Base-by-base conservation (phyloP, 768 basidiomycete genomes). In the Russula sp. region DNA sequence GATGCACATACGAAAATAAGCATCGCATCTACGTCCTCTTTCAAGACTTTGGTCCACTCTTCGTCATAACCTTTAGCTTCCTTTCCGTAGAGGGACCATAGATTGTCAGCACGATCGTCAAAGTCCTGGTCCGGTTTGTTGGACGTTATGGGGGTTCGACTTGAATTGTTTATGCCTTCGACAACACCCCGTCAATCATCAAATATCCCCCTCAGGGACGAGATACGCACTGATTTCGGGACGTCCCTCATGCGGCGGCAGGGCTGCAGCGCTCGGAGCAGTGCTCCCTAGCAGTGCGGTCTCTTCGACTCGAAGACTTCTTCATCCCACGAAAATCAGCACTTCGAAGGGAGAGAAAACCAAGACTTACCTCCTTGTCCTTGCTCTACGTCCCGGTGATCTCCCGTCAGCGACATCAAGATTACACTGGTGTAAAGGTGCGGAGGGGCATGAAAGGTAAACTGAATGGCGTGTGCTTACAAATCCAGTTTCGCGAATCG, bases 1-100 rank as follows among this genome's bases (percentile, higher is more conserved):
- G 48, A 72, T 3, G 50, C 59, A n/a, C 36, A 13, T 40, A 55
- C 54, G 4, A 38, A 55, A n/a, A 55, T 24, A 24, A 55, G 54
- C 16, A 40, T 24, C 22, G 3, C 22, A 10, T 55, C 36, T 42
- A 62, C 48, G 9, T 62, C 61, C 1, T 14, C 53, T 55, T 32
- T 48, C 53, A 61, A 22, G 0, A 18, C 11, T 22, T 30, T 2
- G 7, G 53, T 16, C 5, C 26, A 26, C 13, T 40, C 38, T 42
- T 52, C 51, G 16, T 55, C 54, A 20, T n/a, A 24, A 26, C 13
- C 18, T 36, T 55, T 40, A 16, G 36, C 54, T 40, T 55, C 50
- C 14, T 61, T 42, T 6, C n/a, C 26, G 28, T 52, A 61, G 2
- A 61, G 51, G 30, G 59, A 52, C 51, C 59, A 61, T 11, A 61